A percentile compares a stretch with the other conserved stretches of the same genome.
Evolutionary conservation across 2,329 filamentous ascomycete genomes (phyloP).

Genomic region (Colletotrichum sp.): DNA sequence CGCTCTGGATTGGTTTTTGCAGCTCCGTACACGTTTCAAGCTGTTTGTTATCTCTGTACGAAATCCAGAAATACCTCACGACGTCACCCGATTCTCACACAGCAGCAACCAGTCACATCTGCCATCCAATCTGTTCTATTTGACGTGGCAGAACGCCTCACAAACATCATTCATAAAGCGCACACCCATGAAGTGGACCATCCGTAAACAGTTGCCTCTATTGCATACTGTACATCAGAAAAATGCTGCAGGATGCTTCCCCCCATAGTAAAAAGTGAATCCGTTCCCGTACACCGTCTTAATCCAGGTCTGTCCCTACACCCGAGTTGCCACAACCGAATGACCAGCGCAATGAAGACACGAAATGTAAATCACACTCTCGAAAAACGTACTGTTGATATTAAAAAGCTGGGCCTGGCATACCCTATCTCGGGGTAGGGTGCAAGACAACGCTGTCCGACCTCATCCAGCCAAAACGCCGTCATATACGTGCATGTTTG

Average conservation of each 20-base stretch:
- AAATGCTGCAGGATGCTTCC: constrained; percentile 22
- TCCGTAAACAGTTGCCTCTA: constrained; percentile 21
- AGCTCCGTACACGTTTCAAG: too few species aligned
- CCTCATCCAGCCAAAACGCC: constrained; percentile 14
- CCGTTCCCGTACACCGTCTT: constrained; percentile 20
- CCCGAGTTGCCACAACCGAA: constrained; percentile 17
- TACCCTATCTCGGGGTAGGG: constrained; percentile 12
- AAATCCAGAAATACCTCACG: neutral
- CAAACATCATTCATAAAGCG: neutral
- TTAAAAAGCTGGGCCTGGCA: constrained; percentile 19
- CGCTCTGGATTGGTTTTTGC: too few species aligned
- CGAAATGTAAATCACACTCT: constrained; percentile 15
- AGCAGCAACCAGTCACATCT: neutral
- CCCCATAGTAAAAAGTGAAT: constrained; percentile 4
- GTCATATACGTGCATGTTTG: constrained; percentile 6
- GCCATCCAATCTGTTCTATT: neutral
- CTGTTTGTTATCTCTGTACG: too few species aligned
- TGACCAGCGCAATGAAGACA: constrained; percentile 20
- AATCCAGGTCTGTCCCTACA: constrained; percentile 19
- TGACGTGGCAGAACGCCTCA: neutral
- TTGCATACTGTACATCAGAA: constrained; percentile 22
- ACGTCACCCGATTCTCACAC: neutral
- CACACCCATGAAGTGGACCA: neutral
- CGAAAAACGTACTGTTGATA: constrained; percentile 19
- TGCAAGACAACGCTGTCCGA: constrained; percentile 13